A percentile compares a stretch with the other conserved stretches of the same genome.
These are phyloP conservation scores for Xylaria sp. DNA, from an alignment of 495 filamentous ascomycete genomes.

Conservation along the genomic window DNA sequence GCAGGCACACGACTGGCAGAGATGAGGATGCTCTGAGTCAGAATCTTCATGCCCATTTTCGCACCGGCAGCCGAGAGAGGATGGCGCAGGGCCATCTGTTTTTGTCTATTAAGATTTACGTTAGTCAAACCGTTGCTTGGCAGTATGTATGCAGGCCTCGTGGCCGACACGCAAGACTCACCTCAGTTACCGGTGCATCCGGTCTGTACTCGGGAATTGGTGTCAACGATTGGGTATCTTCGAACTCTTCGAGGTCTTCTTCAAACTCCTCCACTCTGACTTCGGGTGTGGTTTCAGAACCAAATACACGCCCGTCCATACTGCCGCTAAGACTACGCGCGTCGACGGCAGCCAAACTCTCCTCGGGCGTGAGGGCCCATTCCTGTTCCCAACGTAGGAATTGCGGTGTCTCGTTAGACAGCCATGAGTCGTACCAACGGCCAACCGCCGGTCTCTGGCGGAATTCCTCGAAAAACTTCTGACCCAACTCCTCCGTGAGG, in stretches of 20 bases:
- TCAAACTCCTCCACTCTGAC: conserved; percentile 24
- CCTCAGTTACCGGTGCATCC: conserved; percentile 26
- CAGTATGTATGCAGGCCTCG: neutral
- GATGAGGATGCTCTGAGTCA: conserved; percentile 3
- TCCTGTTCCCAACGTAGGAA: conserved; percentile 25
- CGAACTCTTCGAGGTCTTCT: conserved; percentile 22
- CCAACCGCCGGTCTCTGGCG: conserved; percentile 24
- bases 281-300: conserved; percentile 23
- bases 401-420: conserved; percentile 26
- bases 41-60: conserved; percentile 8
- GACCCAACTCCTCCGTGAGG: conserved; percentile 28
- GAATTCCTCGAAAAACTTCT: conserved; percentile 29
- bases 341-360: neutral
- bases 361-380: conserved; percentile 25
- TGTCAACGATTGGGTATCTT: conserved; percentile 15
- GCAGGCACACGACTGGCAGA: conserved; percentile 26
- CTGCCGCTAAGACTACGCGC: conserved; percentile 17
- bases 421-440: conserved; percentile 29
- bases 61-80: conserved; percentile 17
- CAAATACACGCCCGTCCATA: conserved; percentile 23
- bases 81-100: conserved; percentile 9
- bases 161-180: conserved; percentile 12
- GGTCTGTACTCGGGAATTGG: conserved; percentile 21
- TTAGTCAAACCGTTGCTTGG: conserved; percentile 6
- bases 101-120: conserved; percentile 6